Evolutionary conservation across 768 basidiomycete genomes (phyloP), one percentile per base, ranked within the genome.

Genomic region (Suillus subalutaceus): DNA sequence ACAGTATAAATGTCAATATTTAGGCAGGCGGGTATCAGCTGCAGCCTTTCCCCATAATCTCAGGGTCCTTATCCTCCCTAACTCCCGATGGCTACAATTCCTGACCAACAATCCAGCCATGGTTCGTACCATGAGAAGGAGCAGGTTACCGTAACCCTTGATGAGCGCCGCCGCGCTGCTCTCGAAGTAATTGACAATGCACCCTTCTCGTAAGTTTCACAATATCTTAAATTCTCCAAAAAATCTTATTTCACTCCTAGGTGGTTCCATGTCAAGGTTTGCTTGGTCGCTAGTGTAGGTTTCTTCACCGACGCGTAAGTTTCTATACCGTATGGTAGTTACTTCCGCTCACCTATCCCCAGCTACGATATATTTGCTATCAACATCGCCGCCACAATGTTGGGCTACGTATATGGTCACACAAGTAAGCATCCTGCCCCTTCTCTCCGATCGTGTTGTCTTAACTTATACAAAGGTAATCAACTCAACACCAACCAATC

Each of bases 101-200:
- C 53, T 3, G 73, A 77, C 53, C 73, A 70, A 57, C 55, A 67
- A 38, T 77, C 78, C 30, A 77, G 74, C 18, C 74, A 71, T 18
- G 78, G 30, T 6, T 79, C 78, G 5, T 76, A 73, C 52, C 63
- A 67, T 3, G 76, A 78, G 37, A 79, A 78, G 63, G 32, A 35
- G 9, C 63, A 55, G 48, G 1, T 75, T 73, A 67, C 81, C 71
- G 68, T 81, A 72, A 35, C 75, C 16, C 84, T 92, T 53, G 89
- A 91, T 73, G 87, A 91, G 74, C 86, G 88, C 60, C 88, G 95
- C 68, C 85, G 91, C 20, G 88, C 87, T 43, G 94, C 96, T 40
- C 84, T 97, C 50, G 85, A 89, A 15, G 93, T 96, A 75, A 86
- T 97, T 67, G 95, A 97, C 78, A 89, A 92, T 67, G 95, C 95